Percentiles rank a stretch among this genome's conserved stretches.
Evolutionary conservation across 1,284 basidiomycete genomes (phyloP).

Genomic region (Mycosarcoma maydis): DNA sequence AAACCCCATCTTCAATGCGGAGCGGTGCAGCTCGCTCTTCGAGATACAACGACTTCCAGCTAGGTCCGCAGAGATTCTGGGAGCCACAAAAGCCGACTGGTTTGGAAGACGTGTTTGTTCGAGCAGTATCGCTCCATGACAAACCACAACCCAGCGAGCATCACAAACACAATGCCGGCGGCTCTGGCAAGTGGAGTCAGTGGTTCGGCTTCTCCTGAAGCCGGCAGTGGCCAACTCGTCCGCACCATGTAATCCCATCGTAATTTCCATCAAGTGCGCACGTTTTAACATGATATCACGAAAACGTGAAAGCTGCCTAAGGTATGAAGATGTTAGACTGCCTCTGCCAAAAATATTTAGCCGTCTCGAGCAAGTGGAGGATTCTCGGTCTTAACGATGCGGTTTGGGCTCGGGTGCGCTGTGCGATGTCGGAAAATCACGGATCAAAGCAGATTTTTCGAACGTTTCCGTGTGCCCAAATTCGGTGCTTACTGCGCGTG

Average conservation of each 20-base stretch:
- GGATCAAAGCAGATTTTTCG: conserved; percentile 11
- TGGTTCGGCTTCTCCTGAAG: conserved; percentile 37
- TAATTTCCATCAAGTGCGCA: too few relatives aligned
- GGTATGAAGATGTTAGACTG: not conserved
- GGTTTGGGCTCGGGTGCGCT: not conserved
- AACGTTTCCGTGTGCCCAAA: too few relatives aligned
- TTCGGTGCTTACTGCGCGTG: too few relatives aligned
- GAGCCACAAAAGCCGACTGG: conserved; percentile 52
- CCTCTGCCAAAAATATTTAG: not conserved
- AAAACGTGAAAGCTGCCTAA: too few relatives aligned
- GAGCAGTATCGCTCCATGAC: conserved; percentile 34
- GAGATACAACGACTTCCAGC: conserved; percentile 25
- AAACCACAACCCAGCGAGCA: not conserved
- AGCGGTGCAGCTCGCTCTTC: conserved; percentile 1
- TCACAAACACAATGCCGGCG: not conserved
- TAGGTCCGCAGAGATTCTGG: conserved; percentile 56
- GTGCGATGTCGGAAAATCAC: conserved; percentile 25
- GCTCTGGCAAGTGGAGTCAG: conserved; percentile 26
- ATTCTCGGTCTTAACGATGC: conserved; percentile 21
- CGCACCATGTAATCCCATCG: too few relatives aligned
- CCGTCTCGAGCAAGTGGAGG: conserved; percentile 1
- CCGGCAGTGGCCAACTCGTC: too few relatives aligned
- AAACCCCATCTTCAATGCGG: not conserved
- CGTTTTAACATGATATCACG: too few relatives aligned
- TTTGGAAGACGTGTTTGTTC: conserved; percentile 55